Evolutionary conservation across 2,329 filamentous ascomycete genomes (phyloP), one percentile per base, ranked within the genome.

Genomic region (Neurospora sp.): DNA sequence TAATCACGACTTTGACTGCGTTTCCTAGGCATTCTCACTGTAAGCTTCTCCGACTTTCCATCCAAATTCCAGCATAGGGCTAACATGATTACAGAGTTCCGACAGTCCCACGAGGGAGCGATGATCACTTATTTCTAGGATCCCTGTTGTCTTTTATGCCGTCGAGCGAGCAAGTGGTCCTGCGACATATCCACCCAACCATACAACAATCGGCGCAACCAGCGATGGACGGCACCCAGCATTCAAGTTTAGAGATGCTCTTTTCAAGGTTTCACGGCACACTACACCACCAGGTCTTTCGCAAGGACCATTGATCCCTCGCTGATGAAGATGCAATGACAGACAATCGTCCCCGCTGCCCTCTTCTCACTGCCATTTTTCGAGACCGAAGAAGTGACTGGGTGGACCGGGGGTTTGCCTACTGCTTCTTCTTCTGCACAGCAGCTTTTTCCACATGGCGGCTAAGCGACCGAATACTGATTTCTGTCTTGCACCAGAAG

Each of bases 1-100:
- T 88, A 87, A 87, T 85, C 74, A 78, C 81, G 82, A 81, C 80
- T 79, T 69, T 67, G 68, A 33, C 67, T 73, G 70, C 70, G 68
- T 75, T 74, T 80, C 85, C 78, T 86, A 86, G 85, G 84, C 52
- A 84, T 81, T 72, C 72, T 70, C 69, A 72, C 71, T 68, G 73
- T 72, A 68, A 71, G 76, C 39, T n/a, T 58, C 40, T 67, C 40
- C 15, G 39, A 40, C 39, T 40, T 40, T 40, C 15, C 39, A 17
- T 40, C 15, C 39, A 17, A 17, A 17, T 40, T 40, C 39, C 7
- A 40, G 15, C 39, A 40, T 40, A 8, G 15, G 15, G 39, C 69
- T 71, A 43, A 72, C 52, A 70, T 66, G 69, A 66, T 17, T 38
- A 6, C 68, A 66, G 38, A 66, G 43, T 38, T 33, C 17, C 68